Conservation (phyloP, 2,329 filamentous ascomycete genomes). For the Hirsutella rhossiliensis region DNA sequence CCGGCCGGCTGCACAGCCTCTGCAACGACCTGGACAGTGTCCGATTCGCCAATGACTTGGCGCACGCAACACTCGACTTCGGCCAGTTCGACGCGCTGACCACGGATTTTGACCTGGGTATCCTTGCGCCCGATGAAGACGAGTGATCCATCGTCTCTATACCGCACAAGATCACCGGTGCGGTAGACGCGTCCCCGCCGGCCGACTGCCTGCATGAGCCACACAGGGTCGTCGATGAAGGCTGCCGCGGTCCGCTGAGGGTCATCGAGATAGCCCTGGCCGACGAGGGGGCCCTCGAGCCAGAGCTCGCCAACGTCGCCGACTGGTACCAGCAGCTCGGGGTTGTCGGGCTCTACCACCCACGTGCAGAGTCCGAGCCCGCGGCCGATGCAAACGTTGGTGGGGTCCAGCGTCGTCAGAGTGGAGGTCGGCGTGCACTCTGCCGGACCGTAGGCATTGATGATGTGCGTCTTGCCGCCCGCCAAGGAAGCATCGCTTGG, state of each 20-base stretch:
- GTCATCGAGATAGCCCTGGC: conserved; percentile 27
- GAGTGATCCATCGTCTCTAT: background rate
- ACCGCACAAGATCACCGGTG: conserved; percentile 7
- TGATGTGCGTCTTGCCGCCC: conserved; percentile 2
- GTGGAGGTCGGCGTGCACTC: conserved; percentile 2
- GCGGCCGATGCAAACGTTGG: conserved; percentile 2
- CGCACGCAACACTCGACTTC: conserved; percentile 9
- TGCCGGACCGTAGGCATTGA: conserved; percentile 10
- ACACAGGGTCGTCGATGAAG: conserved; percentile 1
- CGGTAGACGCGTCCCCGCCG: conserved; percentile 3
- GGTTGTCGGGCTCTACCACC: conserved; percentile 3
- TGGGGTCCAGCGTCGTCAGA: conserved; percentile 1
- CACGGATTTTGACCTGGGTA: conserved; percentile 7
- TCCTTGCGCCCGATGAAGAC: conserved; percentile 1
- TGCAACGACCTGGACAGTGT: conserved; percentile 1
- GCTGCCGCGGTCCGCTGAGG: conserved; percentile 2
- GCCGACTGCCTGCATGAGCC: background rate
- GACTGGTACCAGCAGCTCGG: conserved; percentile 1
- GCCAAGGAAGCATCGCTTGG: background rate
- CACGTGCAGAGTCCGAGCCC: conserved; percentile 3
- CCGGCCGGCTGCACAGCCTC: conserved; percentile 3
- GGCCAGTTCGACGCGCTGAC: conserved; percentile 10
- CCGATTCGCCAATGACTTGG: background rate
- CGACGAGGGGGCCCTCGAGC: conserved; percentile 22
- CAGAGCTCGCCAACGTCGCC: conserved; percentile 5